Base-by-base conservation (phyloP, 2,329 filamentous ascomycete species). In the Colletotrichum nymphaeae region DNA sequence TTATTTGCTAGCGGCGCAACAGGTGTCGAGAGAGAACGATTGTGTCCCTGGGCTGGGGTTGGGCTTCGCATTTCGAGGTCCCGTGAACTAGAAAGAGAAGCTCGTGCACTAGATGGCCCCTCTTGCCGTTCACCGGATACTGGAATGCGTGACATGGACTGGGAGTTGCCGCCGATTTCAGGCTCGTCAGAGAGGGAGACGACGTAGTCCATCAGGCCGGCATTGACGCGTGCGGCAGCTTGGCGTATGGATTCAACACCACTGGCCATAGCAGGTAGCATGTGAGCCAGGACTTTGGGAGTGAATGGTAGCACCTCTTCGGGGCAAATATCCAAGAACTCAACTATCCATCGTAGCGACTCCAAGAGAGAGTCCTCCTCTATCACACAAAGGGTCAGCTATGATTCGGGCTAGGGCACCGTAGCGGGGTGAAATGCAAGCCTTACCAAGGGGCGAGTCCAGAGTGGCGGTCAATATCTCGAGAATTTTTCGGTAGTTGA, bases 271-370 rank as follows among this genome's bases (percentile, higher is more conserved):
- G 95, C 95, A 19, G 97, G 97, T 32, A 99, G 89, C 69, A 99
- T 93, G 79, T 98, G 94, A 1, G 95, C 95, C 56, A 99, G 86
- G 35, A 99, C 92, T 77, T 95, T 94, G 26, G 97, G 97, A 0
- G 97, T 97, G 81, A 98, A 98, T 4, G 94, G 94, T 55, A 99
- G 88, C 4, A 99, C 97, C 79, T 99, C 97, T 80, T 98, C 97
- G 0, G 97, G 96, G 78, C 95, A 98, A 58, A 99, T 98, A 75
- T 98, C 95, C 77, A 99, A 93, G 81, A 99, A 98, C 73, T 93
- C 94, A 76, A 98, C 95, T 76, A 99, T 95, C 97, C 97, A 99
- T 75, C 95, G 91, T 32, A 99, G 87, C 3, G 95, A 95, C 66
- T 97, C 97, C 52, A 98, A 88, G 57, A 98, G 90, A 76, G 97